phyloP scores from a whole-genome alignment of 345 rosid species.

The Melaleuca alternifolia region DNA sequence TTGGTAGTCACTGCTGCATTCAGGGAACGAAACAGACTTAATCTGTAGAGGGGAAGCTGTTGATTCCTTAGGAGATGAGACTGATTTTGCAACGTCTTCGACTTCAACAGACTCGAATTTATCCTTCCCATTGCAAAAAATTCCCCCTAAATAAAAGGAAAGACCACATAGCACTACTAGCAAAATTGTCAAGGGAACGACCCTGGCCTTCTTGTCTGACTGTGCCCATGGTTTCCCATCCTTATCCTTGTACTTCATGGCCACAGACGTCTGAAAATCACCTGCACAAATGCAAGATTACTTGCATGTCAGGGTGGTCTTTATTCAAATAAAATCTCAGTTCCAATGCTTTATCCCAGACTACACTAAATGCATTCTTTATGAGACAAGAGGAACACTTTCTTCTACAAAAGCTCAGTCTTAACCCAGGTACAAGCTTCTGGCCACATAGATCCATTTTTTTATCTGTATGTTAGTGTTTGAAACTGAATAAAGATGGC shows the following conservation, averaged over 20 bases:
- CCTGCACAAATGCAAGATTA: conserved; percentile 17
- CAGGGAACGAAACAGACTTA: conserved; percentile 51
- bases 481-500: not conserved
- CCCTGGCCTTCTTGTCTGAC: conserved; percentile 38
- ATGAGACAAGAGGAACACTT: not conserved
- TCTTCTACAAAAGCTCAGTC: not conserved
- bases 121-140: conserved; percentile 53
- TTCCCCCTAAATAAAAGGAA: conserved; percentile 89
- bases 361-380: not conserved
- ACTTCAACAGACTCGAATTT: conserved; percentile 6
- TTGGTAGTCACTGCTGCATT: conserved; percentile 76
- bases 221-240: conserved; percentile 57
- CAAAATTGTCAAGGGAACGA: conserved; percentile 34
- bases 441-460: not conserved
- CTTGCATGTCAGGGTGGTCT: not conserved
- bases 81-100: conserved; percentile 24
- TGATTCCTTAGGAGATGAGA: conserved; percentile 32
- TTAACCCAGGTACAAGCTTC: not conserved
- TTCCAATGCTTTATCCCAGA: not conserved
- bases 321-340: not conserved
- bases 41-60: conserved; percentile 34
- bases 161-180: conserved; percentile 54
- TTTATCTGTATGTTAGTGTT: not conserved
- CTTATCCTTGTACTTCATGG: conserved; percentile 60
- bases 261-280: conserved; percentile 2